Evolutionary conservation across 73 alveolate genomes (phyloP), one percentile per base, ranked within the genome.

Genomic region (Uronychia binucleata): DNA sequence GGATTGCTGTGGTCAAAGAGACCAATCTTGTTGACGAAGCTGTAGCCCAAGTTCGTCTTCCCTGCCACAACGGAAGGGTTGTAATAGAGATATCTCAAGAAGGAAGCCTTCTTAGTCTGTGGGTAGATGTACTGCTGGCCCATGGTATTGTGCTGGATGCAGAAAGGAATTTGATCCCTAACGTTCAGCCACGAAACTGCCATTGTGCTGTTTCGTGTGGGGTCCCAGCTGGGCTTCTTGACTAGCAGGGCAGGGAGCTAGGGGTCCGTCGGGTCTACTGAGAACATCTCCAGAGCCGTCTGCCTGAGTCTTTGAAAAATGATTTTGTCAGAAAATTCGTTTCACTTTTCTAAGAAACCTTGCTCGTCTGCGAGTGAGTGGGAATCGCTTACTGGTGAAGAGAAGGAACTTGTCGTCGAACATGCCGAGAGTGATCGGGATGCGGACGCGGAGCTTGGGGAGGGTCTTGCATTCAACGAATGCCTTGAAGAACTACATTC

Each of bases 401-500:
- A 79, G 34, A 8, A 31, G 60, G 30, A 79, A 79, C 27, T 79
- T 79, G 28, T 79, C 79, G 8, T 79, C 78, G 28, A 79, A 79
- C 28, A 79, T n/a, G 26, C 86, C 86, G 13, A 79, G 11, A 0
- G 94, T 88, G 28, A 57, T 83, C 1, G 94, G 90, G 31, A 88
- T 88, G 77, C 75, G 79, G n/a, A 88, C 74, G 28, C 77, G 33
- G 1, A 88, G 27, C 35, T 88, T 88, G 19, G 82, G 59, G 28
- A 81, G 86, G 75, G 26, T 27, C 75, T 81, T 83, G 34, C 82
- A 32, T 31, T 88, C 94, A 1, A 88, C 87, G 1, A 88, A 58
- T 0, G 88, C 86, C 75, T 58, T 59, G 31, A 59, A 88, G 46
- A 88, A 81, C 74, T 28, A 58, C 13, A 84, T 83, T 0, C 94